Conservation (phyloP, 148 eudicot species). For the Rhododendron molle region DNA sequence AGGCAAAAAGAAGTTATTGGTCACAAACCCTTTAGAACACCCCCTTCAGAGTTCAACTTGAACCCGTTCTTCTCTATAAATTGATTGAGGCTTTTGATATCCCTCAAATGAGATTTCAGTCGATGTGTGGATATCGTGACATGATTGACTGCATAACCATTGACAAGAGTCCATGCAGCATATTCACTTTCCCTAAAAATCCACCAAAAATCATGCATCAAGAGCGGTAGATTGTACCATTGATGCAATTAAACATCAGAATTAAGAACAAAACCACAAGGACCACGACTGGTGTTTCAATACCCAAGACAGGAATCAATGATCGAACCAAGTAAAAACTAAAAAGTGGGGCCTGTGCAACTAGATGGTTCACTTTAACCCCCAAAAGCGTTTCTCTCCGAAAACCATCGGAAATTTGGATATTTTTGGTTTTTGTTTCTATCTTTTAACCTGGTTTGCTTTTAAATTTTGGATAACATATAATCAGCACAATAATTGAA, state of each 20-base stretch:
- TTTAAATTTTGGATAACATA: not conserved
- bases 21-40: constrained; percentile 69
- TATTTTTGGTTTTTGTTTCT: not conserved
- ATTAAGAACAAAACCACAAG: not conserved
- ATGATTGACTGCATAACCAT: constrained; percentile 91
- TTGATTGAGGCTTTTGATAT: constrained; percentile 61
- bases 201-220: constrained; percentile 1
- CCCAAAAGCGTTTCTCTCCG: not conserved
- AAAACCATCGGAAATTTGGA: not conserved
- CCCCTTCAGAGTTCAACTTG: constrained; percentile 89
- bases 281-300: not conserved
- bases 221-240: not conserved
- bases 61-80: constrained; percentile 83
- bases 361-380: not conserved
- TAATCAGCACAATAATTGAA: not conserved
- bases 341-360: not conserved
- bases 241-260: not conserved
- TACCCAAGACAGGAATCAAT: not conserved
- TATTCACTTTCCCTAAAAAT: constrained; percentile 89
- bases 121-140: constrained; percentile 82
- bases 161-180: constrained; percentile 99
- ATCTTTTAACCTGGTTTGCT: not conserved
- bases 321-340: not conserved
- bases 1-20: constrained; percentile 6
- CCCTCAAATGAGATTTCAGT: constrained; percentile 55